phyloP scores from a whole-genome alignment of 805 yeast genomes.

The Sugiyamaella chiloensis region DNA sequence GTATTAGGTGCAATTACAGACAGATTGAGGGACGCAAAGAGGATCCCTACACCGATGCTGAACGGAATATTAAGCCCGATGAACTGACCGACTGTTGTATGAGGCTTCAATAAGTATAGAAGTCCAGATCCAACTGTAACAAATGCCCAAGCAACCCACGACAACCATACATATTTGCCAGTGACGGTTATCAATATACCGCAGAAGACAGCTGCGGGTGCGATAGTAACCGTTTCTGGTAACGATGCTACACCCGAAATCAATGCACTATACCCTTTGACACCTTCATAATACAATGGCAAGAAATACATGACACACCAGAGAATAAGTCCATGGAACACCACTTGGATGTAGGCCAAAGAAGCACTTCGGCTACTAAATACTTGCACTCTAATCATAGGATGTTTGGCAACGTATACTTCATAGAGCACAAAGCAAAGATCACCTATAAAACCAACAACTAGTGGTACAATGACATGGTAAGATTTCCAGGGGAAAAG shows the following conservation, averaged over 20 bases:
- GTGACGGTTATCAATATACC: conserved; percentile 42
- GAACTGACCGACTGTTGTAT: conserved; percentile 34
- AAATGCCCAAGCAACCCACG: conserved; percentile 37
- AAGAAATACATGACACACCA: conserved; percentile 45
- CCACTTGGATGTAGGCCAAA: conserved; percentile 39
- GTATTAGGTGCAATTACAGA: conserved; percentile 31
- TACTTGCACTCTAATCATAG: conserved; percentile 46
- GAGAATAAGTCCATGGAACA: conserved; percentile 48
- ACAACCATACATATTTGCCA: conserved; percentile 41
- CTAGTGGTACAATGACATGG: conserved; percentile 48
- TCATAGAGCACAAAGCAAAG: conserved; percentile 35
- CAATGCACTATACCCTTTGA: conserved; percentile 40
- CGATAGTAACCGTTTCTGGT: conserved; percentile 43
- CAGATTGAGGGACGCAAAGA: conserved; percentile 40
- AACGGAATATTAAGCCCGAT: conserved; percentile 45
- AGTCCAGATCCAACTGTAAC: conserved; percentile 46
- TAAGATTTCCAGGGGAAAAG: conserved; percentile 53
- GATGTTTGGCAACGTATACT: conserved; percentile 39
- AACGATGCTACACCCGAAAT: conserved; percentile 41
- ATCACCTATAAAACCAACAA: conserved; percentile 40
- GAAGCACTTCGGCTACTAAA: conserved; percentile 38
- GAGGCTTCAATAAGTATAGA: conserved; percentile 36
- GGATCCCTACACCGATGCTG: conserved; percentile 48
- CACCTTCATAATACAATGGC: conserved; percentile 48
- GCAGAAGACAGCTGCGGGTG: conserved; percentile 35